phyloP scores from a whole-genome alignment of 352 stramenopile genomes.

The Globisporangium spiculum region DNA sequence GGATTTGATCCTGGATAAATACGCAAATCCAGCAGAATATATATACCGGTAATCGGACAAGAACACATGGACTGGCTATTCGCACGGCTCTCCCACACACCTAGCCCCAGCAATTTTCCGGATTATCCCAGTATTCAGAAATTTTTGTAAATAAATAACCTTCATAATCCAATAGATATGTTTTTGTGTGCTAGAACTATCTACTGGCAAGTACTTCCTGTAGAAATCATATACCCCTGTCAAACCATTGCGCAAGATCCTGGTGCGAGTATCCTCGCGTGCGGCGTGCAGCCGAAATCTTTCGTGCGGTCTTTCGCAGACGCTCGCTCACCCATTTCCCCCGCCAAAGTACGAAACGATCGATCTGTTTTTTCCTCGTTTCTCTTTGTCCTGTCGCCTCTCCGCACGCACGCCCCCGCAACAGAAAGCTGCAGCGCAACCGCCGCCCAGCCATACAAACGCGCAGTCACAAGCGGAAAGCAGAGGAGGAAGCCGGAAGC shows the following conservation, averaged over 20 bases:
- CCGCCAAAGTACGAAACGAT: background rate
- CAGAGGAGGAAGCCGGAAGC: background rate
- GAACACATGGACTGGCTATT: background rate
- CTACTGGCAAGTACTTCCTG: background rate
- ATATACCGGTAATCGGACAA: background rate
- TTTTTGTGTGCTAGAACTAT: background rate
- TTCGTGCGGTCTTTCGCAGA: background rate
- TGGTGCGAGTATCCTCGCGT: background rate
- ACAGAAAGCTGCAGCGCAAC: background rate
- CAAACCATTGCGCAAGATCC: background rate
- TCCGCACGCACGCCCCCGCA: background rate
- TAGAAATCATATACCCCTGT: background rate
- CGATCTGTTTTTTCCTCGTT: background rate
- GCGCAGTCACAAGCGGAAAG: background rate
- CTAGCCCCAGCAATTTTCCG: background rate
- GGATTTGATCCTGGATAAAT: too few relatives aligned
- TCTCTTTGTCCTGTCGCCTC: background rate
- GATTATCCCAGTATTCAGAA: background rate
- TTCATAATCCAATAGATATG: background rate
- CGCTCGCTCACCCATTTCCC: slow-evolving; percentile 3
- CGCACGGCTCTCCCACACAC: background rate
- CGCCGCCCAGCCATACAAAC: background rate
- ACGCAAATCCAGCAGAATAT: too few relatives aligned
- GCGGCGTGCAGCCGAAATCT: background rate
- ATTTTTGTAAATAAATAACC: background rate